These are phyloP conservation scores for Lachnellula willkommii DNA, from an alignment of 2,329 filamentous ascomycete species.

Conservation along the genomic window DNA sequence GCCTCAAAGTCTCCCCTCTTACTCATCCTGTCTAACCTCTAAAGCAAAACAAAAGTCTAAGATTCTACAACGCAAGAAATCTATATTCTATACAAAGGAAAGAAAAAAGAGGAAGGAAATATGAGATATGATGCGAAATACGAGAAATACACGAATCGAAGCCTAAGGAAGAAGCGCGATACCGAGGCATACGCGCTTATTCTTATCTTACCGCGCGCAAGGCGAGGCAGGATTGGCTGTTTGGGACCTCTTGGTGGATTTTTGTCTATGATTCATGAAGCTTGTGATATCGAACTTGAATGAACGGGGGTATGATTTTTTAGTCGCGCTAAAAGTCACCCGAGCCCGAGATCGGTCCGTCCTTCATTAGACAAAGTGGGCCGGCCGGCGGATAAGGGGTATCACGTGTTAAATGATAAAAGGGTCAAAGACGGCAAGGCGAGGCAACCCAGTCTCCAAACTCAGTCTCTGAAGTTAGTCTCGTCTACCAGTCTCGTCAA, in stretches of 20 bases:
- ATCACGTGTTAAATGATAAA: no score
- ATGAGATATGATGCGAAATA: constrained; percentile 2
- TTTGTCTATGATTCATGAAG: background rate
- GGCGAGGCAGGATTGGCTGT: background rate
- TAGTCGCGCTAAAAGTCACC: no score
- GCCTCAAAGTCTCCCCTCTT: constrained; percentile 61
- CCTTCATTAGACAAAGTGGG: background rate
- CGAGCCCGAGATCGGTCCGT: background rate
- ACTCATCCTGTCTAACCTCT: constrained; percentile 22
- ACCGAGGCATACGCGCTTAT: constrained; percentile 20
- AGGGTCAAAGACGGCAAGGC: no score
- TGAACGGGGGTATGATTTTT: no score
- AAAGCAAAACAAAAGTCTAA: background rate
- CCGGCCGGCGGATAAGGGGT: no score
- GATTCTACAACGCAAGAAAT: constrained; percentile 8
- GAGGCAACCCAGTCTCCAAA: no score
- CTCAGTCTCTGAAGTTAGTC: no score
- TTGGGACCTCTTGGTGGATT: background rate
- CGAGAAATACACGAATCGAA: constrained; percentile 12
- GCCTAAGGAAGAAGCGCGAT: constrained; percentile 10
- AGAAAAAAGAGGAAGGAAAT: constrained; percentile 2
- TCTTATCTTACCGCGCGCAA: constrained; percentile 14
- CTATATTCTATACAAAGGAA: constrained; percentile 3
- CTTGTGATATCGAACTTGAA: background rate
- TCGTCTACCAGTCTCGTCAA: no score